These are phyloP conservation scores for Cadophora malorum DNA, from an alignment of 2,329 filamentous ascomycete genomes.

Conservation along the genomic window DNA sequence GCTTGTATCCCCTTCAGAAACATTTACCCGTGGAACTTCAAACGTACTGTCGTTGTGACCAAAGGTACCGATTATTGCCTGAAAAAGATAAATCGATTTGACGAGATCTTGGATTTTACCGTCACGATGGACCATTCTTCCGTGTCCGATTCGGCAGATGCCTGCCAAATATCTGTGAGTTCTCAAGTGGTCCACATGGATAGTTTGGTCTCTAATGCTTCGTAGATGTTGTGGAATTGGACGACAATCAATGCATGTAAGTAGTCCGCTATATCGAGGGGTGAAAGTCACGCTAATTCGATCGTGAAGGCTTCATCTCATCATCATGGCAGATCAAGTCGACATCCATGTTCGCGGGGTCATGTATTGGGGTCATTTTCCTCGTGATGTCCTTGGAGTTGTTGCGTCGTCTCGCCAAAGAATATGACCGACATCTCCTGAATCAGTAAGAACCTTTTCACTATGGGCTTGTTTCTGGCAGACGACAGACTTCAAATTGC, in stretches of 20 bases:
- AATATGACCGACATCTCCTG: slow-evolving; percentile 73
- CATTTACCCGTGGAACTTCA: slow-evolving; percentile 5
- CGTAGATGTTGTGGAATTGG: slow-evolving; percentile 83
- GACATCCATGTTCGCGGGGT: slow-evolving; percentile 75
- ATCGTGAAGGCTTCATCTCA: slow-evolving; percentile 63
- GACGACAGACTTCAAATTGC: neutral
- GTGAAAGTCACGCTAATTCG: neutral
- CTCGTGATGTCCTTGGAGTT: slow-evolving; percentile 76
- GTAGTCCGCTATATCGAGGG: neutral
- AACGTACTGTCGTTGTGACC: slow-evolving; percentile 17
- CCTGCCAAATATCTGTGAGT: slow-evolving; percentile 33
- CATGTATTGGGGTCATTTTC: slow-evolving; percentile 79
- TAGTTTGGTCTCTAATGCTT: neutral
- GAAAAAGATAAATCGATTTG: neutral
- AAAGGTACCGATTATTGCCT: slow-evolving; percentile 20
- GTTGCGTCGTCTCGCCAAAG: slow-evolving; percentile 71
- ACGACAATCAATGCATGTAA: slow-evolving; percentile 69
- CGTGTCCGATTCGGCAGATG: slow-evolving; percentile 28
- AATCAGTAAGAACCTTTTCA: slow-evolving; percentile 46
- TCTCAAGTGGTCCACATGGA: neutral
- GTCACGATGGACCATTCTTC: slow-evolving; percentile 10
- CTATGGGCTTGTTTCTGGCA: neutral
- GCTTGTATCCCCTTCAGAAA: slow-evolving; percentile 5
- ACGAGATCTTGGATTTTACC: neutral
- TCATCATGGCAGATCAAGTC: slow-evolving; percentile 74